Base-by-base conservation (phyloP, 208 protist genomes). In the Sergeia podlipaevii region DNA sequence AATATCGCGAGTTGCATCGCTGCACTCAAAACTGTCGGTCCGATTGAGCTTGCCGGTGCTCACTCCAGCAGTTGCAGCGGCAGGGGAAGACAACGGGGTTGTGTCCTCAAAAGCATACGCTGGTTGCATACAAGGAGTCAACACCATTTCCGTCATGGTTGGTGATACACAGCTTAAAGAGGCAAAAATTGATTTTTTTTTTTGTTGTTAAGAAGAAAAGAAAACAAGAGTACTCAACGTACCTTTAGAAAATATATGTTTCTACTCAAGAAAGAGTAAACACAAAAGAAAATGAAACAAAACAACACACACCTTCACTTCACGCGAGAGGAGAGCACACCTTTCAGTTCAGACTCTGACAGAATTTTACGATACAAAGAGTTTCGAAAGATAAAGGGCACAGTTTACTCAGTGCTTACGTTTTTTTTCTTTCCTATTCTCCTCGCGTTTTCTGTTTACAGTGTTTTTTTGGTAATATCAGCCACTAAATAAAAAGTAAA, bases 141-240 rank as follows among this genome's bases (percentile, higher is more conserved):
- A 18, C 37, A 17, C 34, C 36, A 21, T 29, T 65, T 65, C 48
- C 58, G 46, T 41, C 37, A 52, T 47, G 47, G 33, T 66, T 50
- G 36, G 29, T 59, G 3, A n/a, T 52, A 10, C 21, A 13, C n/a
- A n/a, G 18, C 24, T 11, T 13, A 55, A 17, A 27, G 56, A 10
- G 44, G 11, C 10, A 56, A 24, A 49, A 20, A 52, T 24, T 47
- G 10, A 0, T 3, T 52, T 6, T 41, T 5, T 20, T 13, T 41
- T 53, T 53, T 23, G 28, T n/a, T 17, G 27, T 17, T n/a, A 53
- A 10, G 39, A 57, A 27, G 24, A 47, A 27, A 13, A 29, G n/a
- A 45, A 30, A 21, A 26, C 24, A 21, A 46, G 23, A 27, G n/a
- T 57, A 1, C 1, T 10, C n/a, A n/a, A n/a, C n/a, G n/a, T n/a